These are phyloP conservation scores for Irpex sp. DNA, from an alignment of 1,284 basidiomycete genomes.

Conservation along the genomic window DNA sequence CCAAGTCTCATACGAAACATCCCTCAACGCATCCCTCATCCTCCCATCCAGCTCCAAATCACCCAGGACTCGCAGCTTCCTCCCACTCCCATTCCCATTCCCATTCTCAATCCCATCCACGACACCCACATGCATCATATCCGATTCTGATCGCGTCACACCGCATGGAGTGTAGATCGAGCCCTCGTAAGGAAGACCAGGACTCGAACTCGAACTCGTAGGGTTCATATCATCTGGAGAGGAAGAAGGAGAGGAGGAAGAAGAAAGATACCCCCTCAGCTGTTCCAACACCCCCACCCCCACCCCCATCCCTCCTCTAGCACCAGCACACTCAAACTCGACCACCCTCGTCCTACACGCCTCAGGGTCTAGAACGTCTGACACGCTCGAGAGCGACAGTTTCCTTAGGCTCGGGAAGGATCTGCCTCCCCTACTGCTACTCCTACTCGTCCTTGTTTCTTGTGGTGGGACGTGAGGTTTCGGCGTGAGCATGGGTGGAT, in stretches of 20 bases:
- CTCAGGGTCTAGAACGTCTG: slow-evolving; percentile 21
- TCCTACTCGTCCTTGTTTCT: neutral
- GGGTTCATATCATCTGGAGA: no score
- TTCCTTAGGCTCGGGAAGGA: slow-evolving; percentile 25
- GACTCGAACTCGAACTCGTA: no score
- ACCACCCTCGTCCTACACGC: neutral
- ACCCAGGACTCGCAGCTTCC: neutral
- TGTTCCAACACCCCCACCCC: no score
- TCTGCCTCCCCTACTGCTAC: slow-evolving; percentile 22
- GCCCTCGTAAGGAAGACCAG: no score
- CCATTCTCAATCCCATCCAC: neutral
- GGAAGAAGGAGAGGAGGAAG: no score
- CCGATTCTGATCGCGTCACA: no score
- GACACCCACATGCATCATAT: no score
- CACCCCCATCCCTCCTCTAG: no score
- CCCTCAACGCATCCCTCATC: neutral
- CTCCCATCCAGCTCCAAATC: neutral
- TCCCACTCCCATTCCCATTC: neutral
- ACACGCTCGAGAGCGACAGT: slow-evolving; percentile 25
- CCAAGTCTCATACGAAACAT: neutral
- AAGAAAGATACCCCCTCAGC: no score
- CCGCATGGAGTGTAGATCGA: no score
- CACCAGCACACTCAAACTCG: no score
- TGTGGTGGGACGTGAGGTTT: no score
- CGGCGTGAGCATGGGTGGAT: neutral